Conservation (phyloP, 192 early-diverging fungal genomes). For the Podila epicladia region DNA sequence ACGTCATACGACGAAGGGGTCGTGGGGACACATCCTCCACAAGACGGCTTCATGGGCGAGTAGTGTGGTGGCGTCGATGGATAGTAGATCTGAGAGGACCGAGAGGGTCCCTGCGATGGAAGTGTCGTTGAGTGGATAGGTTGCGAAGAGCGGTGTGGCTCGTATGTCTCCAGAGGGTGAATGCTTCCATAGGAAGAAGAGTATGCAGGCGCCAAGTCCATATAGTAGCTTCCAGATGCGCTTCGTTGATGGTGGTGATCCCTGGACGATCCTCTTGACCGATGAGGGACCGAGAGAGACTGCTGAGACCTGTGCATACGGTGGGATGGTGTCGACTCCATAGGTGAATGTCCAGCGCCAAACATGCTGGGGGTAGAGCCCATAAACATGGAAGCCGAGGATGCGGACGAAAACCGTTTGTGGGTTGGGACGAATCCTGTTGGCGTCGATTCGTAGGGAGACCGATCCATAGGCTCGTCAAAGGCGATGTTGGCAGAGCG, state of each 20-base stretch:
- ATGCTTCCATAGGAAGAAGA: constrained; percentile 22
- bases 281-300: too few species aligned
- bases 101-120: neutral
- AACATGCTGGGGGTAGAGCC: constrained; percentile 4
- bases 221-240: constrained; percentile 31
- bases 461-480: constrained; percentile 24
- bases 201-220: constrained; percentile 19
- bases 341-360: constrained; percentile 15
- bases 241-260: constrained; percentile 34
- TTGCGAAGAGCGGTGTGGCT: neutral
- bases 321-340: neutral
- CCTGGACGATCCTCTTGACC: constrained; percentile 8
- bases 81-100: neutral
- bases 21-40: neutral
- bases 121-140: neutral
- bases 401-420: constrained; percentile 44
- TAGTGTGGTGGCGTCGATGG: constrained; percentile 15
- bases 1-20: constrained; percentile 8
- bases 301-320: too few species aligned
- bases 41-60: constrained; percentile 10
- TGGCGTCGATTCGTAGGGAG: constrained; percentile 9
- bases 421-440: constrained; percentile 11
- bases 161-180: constrained; percentile 29
- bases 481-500: constrained; percentile 45
- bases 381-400: constrained; percentile 22